phyloP scores from a whole-genome alignment of 2,329 filamentous ascomycete species.

The Fusarium robinianum region DNA sequence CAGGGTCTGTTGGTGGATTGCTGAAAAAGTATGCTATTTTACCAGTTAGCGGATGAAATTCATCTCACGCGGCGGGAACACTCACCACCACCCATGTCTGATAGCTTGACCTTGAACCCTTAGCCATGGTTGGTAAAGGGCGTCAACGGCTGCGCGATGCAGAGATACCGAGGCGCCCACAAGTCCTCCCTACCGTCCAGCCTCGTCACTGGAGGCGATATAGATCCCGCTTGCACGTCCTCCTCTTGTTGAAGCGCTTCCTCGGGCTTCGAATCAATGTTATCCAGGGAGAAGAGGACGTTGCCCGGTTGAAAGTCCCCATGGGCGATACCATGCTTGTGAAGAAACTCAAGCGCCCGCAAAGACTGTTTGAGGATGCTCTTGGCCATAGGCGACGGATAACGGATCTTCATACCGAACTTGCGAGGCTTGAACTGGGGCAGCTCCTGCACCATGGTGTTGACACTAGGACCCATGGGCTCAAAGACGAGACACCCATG shows the following conservation, averaged over 20 bases:
- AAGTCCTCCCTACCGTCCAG: slow-evolving; percentile 15
- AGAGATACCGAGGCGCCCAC: slow-evolving; percentile 16
- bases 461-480: slow-evolving; percentile 40
- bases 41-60: background rate
- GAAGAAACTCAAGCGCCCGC: slow-evolving; percentile 3
- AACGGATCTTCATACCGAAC: slow-evolving; percentile 3
- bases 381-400: slow-evolving; percentile 11
- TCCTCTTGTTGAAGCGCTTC: slow-evolving; percentile 4
- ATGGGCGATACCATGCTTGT: slow-evolving; percentile 1
- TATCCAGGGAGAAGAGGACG: slow-evolving; percentile 3
- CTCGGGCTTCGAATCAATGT: background rate
- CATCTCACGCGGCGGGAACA: background rate
- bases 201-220: slow-evolving; percentile 5
- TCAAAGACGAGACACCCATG: slow-evolving; percentile 41
- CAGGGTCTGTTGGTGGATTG: background rate
- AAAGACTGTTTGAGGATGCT: slow-evolving; percentile 16
- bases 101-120: slow-evolving; percentile 5
- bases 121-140: background rate
- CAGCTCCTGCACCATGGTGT: slow-evolving; percentile 7
- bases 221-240: background rate
- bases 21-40: slow-evolving; percentile 9
- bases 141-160: slow-evolving; percentile 3
- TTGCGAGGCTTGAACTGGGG: slow-evolving; percentile 13
- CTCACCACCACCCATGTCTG: slow-evolving; percentile 19
- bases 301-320: slow-evolving; percentile 18